Evolutionary conservation across 164 flowering plant genomes (phyloP), one percentile per base, ranked within the genome.

Genomic region (Vitis riparia): DNA sequence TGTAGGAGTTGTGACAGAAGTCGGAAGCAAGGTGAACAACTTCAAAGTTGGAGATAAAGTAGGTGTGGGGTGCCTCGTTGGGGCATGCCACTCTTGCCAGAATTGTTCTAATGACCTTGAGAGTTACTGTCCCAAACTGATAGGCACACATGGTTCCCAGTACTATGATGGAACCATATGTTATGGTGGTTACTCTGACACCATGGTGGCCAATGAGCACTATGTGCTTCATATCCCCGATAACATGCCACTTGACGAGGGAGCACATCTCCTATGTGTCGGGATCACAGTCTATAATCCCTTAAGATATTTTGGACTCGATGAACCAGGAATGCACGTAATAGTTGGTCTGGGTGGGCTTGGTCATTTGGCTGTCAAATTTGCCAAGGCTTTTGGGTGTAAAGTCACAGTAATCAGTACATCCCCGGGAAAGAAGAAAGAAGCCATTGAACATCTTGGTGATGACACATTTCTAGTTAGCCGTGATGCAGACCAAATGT

Each of bases 61-160:
- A 4, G 83, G 83, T 1, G 81, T 80, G 2, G 83, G 83, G 5
- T 74, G 76, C 76, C n/a, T 77, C 44, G 74, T 75, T 30, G 78
- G 75, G 13, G 53, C 82, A 2, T 79, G 82, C 32, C 50, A 56
- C 14, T 67, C 77, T 7, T 79, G 80, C 27, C 68, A 79, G 1
- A 63, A 19, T 27, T 79, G 82, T 15, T 11, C 6, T 7, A 65
- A 59, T 9, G 48, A 73, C 47, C 75, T 73, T 12, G 80, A 76
- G n/a, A 73, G 58, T 14, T 79, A 79, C 71, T 79, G 82, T 55
- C 77, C 77, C 37, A 59, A 68, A 14, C 2, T 59, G 50, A 59
- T 73, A 1, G 5, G 19, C 11, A 79, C 82, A 14, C 76, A 67
- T 60, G 63, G 58, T 1, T 44, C 58, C 16, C 9, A 6, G 3